A percentile compares a stretch with the other conserved stretches of the same genome.
Evolutionary conservation across 371 early-diverging fungal genomes (phyloP).

Genomic region (Circinella umbellata): DNA sequence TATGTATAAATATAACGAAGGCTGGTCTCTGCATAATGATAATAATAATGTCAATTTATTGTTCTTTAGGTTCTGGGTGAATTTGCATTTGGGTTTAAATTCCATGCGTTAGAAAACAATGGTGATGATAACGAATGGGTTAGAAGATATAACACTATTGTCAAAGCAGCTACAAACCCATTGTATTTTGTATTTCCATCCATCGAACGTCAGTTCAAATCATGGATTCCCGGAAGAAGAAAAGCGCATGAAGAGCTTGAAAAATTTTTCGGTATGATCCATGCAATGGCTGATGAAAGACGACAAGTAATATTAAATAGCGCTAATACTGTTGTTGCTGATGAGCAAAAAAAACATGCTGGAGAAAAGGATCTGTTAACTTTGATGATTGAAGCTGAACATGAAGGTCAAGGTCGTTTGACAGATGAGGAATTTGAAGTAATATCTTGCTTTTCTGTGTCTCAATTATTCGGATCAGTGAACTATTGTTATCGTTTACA

Average conservation of each 20-base stretch:
- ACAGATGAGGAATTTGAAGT: constrained; percentile 40
- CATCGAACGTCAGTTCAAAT: constrained; percentile 6
- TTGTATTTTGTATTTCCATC: constrained; percentile 14
- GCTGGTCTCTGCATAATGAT: no score
- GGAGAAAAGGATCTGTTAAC: constrained; percentile 57
- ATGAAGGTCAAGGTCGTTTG: constrained; percentile 33
- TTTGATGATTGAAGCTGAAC: constrained; percentile 58
- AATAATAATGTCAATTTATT: no score
- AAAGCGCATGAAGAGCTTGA: background rate
- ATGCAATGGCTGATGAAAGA: background rate
- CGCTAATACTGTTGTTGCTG: constrained; percentile 18
- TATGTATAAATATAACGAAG: no score
- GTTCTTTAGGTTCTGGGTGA: constrained; percentile 18
- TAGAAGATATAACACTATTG: constrained; percentile 17
- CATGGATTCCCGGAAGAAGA: background rate
- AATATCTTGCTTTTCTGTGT: background rate
- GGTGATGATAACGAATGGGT: constrained; percentile 26
- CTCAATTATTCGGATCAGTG: constrained; percentile 3
- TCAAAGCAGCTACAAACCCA: constrained; percentile 6
- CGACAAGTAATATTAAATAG: background rate
- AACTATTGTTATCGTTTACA: background rate
- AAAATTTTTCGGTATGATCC: constrained; percentile 1
- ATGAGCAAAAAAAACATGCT: constrained; percentile 21
- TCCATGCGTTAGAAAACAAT: constrained; percentile 21
- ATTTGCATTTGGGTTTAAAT: constrained; percentile 36